phyloP scores from a whole-genome alignment of 805 yeast species.

The Spathaspora hagerdaliae region DNA sequence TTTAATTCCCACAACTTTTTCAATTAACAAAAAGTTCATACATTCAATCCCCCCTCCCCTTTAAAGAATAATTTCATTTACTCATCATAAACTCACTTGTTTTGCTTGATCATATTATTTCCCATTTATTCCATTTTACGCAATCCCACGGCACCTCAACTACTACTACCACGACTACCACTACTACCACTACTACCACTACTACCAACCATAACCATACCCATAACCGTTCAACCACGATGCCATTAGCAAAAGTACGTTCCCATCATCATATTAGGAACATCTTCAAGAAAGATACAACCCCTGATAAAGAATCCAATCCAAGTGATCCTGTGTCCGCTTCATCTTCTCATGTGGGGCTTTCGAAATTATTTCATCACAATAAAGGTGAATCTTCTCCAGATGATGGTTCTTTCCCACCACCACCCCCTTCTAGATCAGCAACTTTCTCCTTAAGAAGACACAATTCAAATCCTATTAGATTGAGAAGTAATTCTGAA shows the following conservation, averaged over 20 bases:
- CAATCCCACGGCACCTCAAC: too few species aligned
- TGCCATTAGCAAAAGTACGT: constrained; percentile 4
- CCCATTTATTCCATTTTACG: too few species aligned
- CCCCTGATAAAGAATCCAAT: constrained; percentile 6
- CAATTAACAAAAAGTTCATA: too few species aligned
- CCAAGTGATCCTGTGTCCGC: neutral
- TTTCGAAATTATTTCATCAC: constrained; percentile 19
- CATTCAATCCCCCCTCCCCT: too few species aligned
- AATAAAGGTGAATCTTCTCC: constrained; percentile 4
- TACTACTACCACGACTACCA: too few species aligned
- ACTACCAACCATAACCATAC: too few species aligned
- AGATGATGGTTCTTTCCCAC: constrained; percentile 2
- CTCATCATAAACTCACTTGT: too few species aligned
- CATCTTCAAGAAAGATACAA: constrained; percentile 17
- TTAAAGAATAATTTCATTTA: too few species aligned
- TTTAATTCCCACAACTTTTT: too few species aligned
- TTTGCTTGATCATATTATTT: too few species aligned
- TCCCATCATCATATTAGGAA: constrained; percentile 16
- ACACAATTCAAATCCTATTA: constrained; percentile 12
- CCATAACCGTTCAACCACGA: neutral
- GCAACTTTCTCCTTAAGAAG: constrained; percentile 11
- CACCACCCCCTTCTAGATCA: constrained; percentile 15
- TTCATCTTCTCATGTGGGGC: constrained; percentile 11
- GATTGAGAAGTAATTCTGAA: constrained; percentile 5
- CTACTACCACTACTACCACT: too few species aligned